Evolutionary conservation across 78 protist species (phyloP), one percentile per base, ranked within the genome.

Genomic region (Salpingoeca rosetta): DNA sequence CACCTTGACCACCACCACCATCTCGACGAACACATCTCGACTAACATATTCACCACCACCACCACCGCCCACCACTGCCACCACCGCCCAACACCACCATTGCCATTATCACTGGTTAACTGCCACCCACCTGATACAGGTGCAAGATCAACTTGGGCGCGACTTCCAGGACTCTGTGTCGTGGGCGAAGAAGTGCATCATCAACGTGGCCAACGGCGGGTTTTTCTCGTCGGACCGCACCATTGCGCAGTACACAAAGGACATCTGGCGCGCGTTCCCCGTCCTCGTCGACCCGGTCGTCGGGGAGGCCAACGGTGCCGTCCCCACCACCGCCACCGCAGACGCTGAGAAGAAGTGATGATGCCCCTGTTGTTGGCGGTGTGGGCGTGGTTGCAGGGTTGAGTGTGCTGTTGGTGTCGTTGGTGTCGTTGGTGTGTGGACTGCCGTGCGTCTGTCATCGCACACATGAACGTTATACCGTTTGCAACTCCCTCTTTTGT

Each of bases 141-240:
- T n/a, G 81, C 90, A 87, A 57, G 72, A 41, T 10, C 65, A 51
- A 37, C 86, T 87, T 27, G n/a, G n/a, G 3, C 77, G 42, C n/a
- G 37, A 31, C 22, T 87, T 51, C 82, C 76, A 17, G 27, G 56
- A 87, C 41, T 86, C 27, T 25, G 65, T 82, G 76, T 10, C 28
- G 43, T 87, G 90, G 90, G 25, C 56, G 42, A 3, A 31, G 35
- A 81, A 43, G 82, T 38, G 77, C 81, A 31, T 82, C 42, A 76
- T 76, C 65, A 87, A 87, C 73, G 74, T 87, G 2, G 85, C 86
- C 56, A 51, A 51, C 65, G 65, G 65, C 65, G 65, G 36, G 22
- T 73, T 35, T 26, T 97, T 97, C 91, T 76, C 87, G 65, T 84
- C 93, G n/a, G 99, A 97, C 80, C 92, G 99, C 38, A 90, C 97